Conservation (phyloP, 2,329 filamentous ascomycete genomes). For the Colletotrichum caudatum region DNA sequence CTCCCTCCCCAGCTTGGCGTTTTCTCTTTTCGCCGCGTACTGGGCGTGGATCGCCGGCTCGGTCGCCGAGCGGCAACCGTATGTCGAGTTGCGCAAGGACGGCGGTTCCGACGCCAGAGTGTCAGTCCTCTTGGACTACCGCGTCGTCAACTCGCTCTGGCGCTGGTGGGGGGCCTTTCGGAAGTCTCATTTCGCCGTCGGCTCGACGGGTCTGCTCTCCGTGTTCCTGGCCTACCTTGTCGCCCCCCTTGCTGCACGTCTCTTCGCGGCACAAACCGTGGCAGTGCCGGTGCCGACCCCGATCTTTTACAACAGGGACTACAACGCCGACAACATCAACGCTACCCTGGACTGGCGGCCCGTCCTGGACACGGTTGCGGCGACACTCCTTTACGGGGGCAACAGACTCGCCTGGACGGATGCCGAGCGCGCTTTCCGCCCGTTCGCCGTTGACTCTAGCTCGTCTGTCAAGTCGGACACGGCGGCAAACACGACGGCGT, state of each 20-base stretch:
- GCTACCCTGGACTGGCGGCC: slow-evolving; percentile 25
- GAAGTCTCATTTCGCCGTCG: slow-evolving; percentile 7
- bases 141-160: slow-evolving; percentile 14
- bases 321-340: slow-evolving; percentile 1
- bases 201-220: slow-evolving; percentile 3
- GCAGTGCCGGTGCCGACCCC: not conserved
- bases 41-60: slow-evolving; percentile 20
- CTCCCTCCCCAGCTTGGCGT: slow-evolving; percentile 8
- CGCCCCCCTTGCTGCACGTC: slow-evolving; percentile 12
- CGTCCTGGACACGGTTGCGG: slow-evolving; percentile 7
- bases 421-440: slow-evolving; percentile 5
- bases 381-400: slow-evolving; percentile 11
- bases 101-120: slow-evolving; percentile 4
- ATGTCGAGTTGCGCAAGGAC: slow-evolving; percentile 15
- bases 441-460: not conserved
- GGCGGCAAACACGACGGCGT: slow-evolving; percentile 14
- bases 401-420: slow-evolving; percentile 16
- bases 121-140: slow-evolving; percentile 19
- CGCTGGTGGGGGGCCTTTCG: slow-evolving; percentile 19
- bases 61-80: slow-evolving; percentile 16
- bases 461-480: not conserved
- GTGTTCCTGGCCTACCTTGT: slow-evolving; percentile 10
- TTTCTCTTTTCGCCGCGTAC: slow-evolving; percentile 22
- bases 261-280: slow-evolving; percentile 16
- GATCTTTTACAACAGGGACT: not conserved